Conservation (phyloP, 2,329 filamentous ascomycete species). For the Aspergillus glaucus region DNA sequence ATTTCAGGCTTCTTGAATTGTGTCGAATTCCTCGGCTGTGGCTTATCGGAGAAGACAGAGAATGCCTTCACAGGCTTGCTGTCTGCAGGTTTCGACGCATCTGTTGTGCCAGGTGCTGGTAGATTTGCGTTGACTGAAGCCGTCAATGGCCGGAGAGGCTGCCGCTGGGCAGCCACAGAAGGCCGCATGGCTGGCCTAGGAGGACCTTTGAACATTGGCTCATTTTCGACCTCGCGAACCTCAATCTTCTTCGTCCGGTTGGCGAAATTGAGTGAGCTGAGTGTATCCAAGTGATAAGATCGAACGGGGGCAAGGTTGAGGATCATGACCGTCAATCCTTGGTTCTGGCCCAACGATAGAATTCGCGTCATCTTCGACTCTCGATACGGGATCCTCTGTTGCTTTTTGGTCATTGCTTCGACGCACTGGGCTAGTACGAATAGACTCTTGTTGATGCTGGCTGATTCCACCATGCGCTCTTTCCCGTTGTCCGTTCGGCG, state of each 20-base stretch:
- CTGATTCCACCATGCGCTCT: slow-evolving; percentile 87
- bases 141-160: slow-evolving; percentile 71
- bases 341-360: slow-evolving; percentile 84
- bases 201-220: slow-evolving; percentile 76
- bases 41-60: slow-evolving; percentile 74
- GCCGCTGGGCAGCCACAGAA: slow-evolving; percentile 50
- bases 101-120: slow-evolving; percentile 47
- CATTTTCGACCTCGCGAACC: slow-evolving; percentile 90
- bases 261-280: slow-evolving; percentile 90
- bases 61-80: slow-evolving; percentile 76
- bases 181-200: slow-evolving; percentile 48
- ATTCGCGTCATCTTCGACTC: slow-evolving; percentile 98
- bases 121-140: slow-evolving; percentile 69
- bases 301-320: slow-evolving; percentile 86
- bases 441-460: slow-evolving; percentile 94
- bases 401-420: slow-evolving; percentile 78
- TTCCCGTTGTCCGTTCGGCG: slow-evolving; percentile 88
- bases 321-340: slow-evolving; percentile 94
- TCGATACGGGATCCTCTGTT: slow-evolving; percentile 75
- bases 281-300: slow-evolving; percentile 86
- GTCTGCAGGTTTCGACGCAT: slow-evolving; percentile 48
- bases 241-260: slow-evolving; percentile 95
- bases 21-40: slow-evolving; percentile 37
- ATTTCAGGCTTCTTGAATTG: slow-evolving; percentile 35
- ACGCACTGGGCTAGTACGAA: slow-evolving; percentile 94